These are phyloP conservation scores for Penicillium sp. DNA, from an alignment of 2,329 filamentous ascomycete species.

Conservation along the genomic window DNA sequence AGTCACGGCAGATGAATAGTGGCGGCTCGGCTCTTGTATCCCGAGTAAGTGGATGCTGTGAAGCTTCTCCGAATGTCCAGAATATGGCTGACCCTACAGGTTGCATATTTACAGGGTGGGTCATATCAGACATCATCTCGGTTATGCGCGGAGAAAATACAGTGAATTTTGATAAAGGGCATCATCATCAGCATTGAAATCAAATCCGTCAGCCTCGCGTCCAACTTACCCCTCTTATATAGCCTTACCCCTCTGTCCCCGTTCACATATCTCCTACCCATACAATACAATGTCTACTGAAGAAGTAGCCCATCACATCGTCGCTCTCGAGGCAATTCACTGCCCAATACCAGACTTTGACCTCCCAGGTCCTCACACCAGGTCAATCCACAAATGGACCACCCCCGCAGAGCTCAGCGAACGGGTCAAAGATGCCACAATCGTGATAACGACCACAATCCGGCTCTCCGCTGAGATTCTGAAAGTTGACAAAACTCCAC, in stretches of 20 bases:
- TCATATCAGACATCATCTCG: background rate
- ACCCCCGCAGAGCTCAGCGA: constrained; percentile 35
- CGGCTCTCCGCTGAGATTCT: constrained; percentile 38
- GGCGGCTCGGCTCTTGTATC: background rate
- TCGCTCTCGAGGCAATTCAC: constrained; percentile 53
- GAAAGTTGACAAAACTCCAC: constrained; percentile 46
- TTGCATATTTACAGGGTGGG: background rate
- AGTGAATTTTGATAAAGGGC: background rate
- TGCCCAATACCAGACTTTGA: constrained; percentile 44
- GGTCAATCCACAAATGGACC: constrained; percentile 39
- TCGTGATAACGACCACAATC: constrained; percentile 49
- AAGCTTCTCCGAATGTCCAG: background rate
- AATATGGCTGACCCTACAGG: background rate
- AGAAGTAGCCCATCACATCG: constrained; percentile 40
- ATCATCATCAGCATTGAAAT: background rate
- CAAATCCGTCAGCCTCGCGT: background rate
- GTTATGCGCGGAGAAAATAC: background rate
- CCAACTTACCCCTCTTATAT: background rate
- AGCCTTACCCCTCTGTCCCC: background rate
- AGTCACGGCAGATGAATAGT: background rate
- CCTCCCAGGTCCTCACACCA: constrained; percentile 49
- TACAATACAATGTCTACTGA: background rate
- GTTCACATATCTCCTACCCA: background rate
- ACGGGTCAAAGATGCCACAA: constrained; percentile 51
- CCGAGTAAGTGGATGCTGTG: background rate